Evolutionary conservation across 768 basidiomycete species (phyloP), one percentile per base, ranked within the genome.

Genomic region (Infundibulicybe gibba): DNA sequence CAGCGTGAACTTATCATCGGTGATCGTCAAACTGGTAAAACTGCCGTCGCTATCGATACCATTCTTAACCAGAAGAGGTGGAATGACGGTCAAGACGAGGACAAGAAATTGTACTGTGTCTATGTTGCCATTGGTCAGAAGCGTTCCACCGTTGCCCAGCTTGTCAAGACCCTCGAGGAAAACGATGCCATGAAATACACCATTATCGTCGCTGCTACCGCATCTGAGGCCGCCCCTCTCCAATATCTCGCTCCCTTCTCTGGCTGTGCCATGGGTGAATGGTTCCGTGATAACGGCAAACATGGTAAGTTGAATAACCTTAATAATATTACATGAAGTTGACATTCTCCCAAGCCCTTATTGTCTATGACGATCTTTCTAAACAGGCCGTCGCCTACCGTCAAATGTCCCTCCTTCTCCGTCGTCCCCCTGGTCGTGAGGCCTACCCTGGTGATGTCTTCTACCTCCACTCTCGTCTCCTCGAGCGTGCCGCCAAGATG

Each of bases 271-370:
- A 99, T 99, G 94, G 97, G 97, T 68, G 97, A 99, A 76, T 99
- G 95, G 95, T 99, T 99, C 97, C 90, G 93, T 74, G 97, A 99
- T 76, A 99, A 99, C 69, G 95, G 94, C 77, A 97, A 95, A 77
- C 97, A 99, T 72, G 94, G 88, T 88, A 61, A 45, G 83, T 58
- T 19, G n/a, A 25, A 1, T 40, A n/a, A 12, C 13, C 40, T 41
- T 16, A 11, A 11, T 31, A 38, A 31, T 42, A 9, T 14, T 40
- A 13, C 30, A 5, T 17, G 31, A 3, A 32, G 53, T 40, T 51
- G 61, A 43, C 25, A 19, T 47, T 47, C 15, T 52, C 35, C 21
- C 13, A 45, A 89, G 88, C 95, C 55, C 82, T 98, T 60, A 98
- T 99, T 74, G 90, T 99, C 75, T 99, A 97, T 73, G 97, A 99